Base-by-base conservation (phyloP, 2,329 filamentous ascomycete genomes). In the Aspergillus piperis region DNA sequence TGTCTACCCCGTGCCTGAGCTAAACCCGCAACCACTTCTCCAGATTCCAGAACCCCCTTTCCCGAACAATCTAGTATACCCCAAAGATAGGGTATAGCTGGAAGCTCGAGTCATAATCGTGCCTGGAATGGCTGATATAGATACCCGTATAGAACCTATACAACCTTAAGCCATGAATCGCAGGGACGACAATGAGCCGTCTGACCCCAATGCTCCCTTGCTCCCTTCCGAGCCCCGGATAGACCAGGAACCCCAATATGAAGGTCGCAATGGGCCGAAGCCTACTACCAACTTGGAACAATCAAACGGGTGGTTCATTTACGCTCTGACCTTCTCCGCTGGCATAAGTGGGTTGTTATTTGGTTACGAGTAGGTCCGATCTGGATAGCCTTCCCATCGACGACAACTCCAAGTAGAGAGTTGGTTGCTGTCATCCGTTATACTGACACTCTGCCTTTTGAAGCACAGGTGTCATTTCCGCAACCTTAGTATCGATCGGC, bases 391-490 rank as follows among this genome's bases (percentile, higher is more conserved):
- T 7, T 8, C n/a, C 8, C 36, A 48, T 13, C 5, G 11, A 32
- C 27, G 19, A 27, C 19, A 11, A 21, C 25, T 21, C 15, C 21
- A 42, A 44, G 27, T 21, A n/a, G 38, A 41, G 11, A 23, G 19
- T 8, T 8, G 39, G 38, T 15, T 54, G n/a, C 10, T 36, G 25
- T 32, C 38, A 36, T 36, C 48, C 57, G 42, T 17, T 41, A 32
- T 39, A 54, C 61, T 71, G 54, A 70, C 55, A 59, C 60, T 58
- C 57, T 36, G 53, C 23, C 41, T 0, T 55, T 60, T 59, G 66
- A 77, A 79, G 82, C 67, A 87, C 85, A 38, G 85, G 85, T 38
- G 84, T 87, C 15, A 86, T 87, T 58, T 86, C 83, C 38, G 84
- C 84, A 1, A 86, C 84, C 2, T 78, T 88, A 58, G 79, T 88